Evolutionary conservation across 106 monocot genomes (phyloP).

Genomic region (Allium cepa): DNA sequence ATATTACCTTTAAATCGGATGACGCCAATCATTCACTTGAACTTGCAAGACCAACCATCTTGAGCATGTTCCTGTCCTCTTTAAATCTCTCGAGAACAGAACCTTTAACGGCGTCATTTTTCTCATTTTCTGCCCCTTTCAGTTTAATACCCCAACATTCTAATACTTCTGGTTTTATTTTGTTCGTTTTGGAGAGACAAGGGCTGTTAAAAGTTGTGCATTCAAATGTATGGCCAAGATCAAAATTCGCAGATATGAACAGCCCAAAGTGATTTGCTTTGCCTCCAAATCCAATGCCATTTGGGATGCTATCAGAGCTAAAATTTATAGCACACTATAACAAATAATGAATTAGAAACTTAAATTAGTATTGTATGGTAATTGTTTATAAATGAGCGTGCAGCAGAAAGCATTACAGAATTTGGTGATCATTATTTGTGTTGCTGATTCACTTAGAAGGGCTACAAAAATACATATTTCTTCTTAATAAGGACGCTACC

Average conservation of each 20-base stretch:
- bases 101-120: constrained; percentile 33
- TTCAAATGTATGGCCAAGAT: constrained; percentile 67
- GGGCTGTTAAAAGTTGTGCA: constrained; percentile 94
- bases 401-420: too few relatives aligned
- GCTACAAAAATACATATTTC: too few relatives aligned
- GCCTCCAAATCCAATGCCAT: constrained; percentile 94
- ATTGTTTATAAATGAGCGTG: too few relatives aligned
- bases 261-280: constrained; percentile 79
- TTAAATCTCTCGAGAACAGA: constrained; percentile 88
- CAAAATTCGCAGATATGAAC: constrained; percentile 77
- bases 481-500: too few relatives aligned
- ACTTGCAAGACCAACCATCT: constrained; percentile 89
- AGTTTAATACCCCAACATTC: constrained; percentile 71
- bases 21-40: constrained; percentile 40
- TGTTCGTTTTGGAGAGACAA: constrained; percentile 52
- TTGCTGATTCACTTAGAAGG: too few relatives aligned
- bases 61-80: constrained; percentile 96
- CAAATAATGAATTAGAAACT: constrained; percentile 10
- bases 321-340: constrained; percentile 84
- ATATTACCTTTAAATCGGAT: too few relatives aligned
- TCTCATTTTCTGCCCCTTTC: constrained; percentile 26
- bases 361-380: not conserved
- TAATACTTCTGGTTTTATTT: constrained; percentile 57
- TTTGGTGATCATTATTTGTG: too few relatives aligned
- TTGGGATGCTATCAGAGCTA: constrained; percentile 93